phyloP scores from a whole-genome alignment of 495 filamentous ascomycete species.

The Neurospora sp. region DNA sequence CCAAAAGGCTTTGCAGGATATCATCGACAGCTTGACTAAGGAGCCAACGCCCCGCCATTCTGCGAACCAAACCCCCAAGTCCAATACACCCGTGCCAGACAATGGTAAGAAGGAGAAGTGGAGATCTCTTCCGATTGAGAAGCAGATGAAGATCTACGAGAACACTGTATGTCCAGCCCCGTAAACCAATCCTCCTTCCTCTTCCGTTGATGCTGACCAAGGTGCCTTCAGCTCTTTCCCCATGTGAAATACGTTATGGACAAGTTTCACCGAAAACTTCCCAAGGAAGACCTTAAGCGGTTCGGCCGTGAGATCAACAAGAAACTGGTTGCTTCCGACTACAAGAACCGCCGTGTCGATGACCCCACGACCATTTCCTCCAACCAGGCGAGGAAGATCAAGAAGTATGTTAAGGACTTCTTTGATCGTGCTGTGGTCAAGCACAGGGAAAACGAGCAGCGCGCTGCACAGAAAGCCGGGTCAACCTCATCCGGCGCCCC shows the following conservation, averaged over 20 bases:
- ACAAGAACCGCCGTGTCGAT: slow-evolving; percentile 71
- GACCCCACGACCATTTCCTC: slow-evolving; percentile 66
- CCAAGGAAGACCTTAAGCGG: slow-evolving; percentile 78
- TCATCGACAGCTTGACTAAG: slow-evolving; percentile 75
- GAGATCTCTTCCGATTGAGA: slow-evolving; percentile 66
- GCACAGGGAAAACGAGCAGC: slow-evolving; percentile 55
- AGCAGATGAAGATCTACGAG: slow-evolving; percentile 87
- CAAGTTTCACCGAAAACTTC: slow-evolving; percentile 74
- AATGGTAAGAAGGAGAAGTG: slow-evolving; percentile 67
- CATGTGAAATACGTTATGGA: slow-evolving; percentile 76
- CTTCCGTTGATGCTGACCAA: slow-evolving; percentile 15
- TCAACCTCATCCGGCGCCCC: not conserved
- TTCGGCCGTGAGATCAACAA: slow-evolving; percentile 80
- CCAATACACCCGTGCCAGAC: slow-evolving; percentile 47
- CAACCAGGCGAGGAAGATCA: slow-evolving; percentile 72
- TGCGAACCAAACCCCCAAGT: slow-evolving; percentile 53
- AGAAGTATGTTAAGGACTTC: slow-evolving; percentile 68
- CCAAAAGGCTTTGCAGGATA: slow-evolving; percentile 56
- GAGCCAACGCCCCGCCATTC: slow-evolving; percentile 38
- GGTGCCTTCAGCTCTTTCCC: slow-evolving; percentile 53
- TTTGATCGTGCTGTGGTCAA: slow-evolving; percentile 79
- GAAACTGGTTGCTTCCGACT: slow-evolving; percentile 81
- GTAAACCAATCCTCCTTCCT: not conserved
- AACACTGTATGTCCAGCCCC: slow-evolving; percentile 55
- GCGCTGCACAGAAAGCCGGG: slow-evolving; percentile 16